These are phyloP conservation scores for Pelargonium australe DNA, from an alignment of 441 rosid species.

Conservation along the genomic window DNA sequence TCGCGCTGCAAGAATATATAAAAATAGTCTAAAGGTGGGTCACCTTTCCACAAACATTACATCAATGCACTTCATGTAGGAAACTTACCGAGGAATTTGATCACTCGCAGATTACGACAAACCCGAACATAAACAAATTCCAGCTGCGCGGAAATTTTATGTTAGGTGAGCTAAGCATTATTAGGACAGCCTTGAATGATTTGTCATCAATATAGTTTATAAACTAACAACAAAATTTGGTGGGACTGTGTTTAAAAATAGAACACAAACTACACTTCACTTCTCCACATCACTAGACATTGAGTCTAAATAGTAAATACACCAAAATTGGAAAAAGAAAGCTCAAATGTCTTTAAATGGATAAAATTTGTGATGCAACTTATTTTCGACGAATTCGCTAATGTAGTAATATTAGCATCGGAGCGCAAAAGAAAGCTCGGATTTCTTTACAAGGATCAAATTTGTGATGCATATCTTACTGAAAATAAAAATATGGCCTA, in stretches of 20 bases:
- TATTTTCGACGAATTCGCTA: too few relatives aligned
- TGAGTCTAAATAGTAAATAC: too few relatives aligned
- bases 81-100: background rate
- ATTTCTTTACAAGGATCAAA: too few relatives aligned
- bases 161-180: background rate
- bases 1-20: slow-evolving; percentile 2
- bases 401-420: too few relatives aligned
- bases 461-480: too few relatives aligned
- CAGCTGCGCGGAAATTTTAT: background rate
- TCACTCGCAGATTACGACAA: too few relatives aligned
- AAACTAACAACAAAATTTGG: background rate
- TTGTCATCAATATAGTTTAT: background rate
- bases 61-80: slow-evolving; percentile 12
- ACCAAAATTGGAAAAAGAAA: too few relatives aligned
- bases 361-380: too few relatives aligned
- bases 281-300: too few relatives aligned
- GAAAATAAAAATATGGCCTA: background rate
- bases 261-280: too few relatives aligned
- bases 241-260: background rate
- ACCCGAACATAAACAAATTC: background rate
- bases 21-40: background rate
- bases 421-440: too few relatives aligned
- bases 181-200: background rate
- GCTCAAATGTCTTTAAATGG: too few relatives aligned
- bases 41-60: background rate